These are phyloP conservation scores for Eryngium alpinum DNA, from an alignment of 140 eudicot species.

Conservation along the genomic window DNA sequence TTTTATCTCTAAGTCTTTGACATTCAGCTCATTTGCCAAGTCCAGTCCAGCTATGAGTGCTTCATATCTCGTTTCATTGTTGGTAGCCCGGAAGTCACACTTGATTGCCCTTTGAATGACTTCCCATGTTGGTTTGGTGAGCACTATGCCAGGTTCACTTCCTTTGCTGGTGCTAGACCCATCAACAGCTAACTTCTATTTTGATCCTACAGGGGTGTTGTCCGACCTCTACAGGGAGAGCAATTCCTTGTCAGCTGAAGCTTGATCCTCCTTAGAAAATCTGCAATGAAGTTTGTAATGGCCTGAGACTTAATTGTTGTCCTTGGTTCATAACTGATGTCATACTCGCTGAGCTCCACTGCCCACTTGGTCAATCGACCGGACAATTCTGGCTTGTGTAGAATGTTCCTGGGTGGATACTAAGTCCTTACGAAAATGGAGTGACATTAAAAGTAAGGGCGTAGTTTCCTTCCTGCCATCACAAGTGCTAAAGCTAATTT, in stretches of 20 bases:
- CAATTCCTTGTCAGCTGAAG: too few relatives aligned
- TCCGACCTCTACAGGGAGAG: too few relatives aligned
- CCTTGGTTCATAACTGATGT: too few relatives aligned
- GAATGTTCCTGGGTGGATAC: not conserved
- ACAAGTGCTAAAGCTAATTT: not conserved
- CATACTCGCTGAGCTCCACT: too few relatives aligned
- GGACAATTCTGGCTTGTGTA: not conserved
- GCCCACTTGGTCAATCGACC: not conserved
- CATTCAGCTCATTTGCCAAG: not conserved
- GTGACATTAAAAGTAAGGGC: not conserved
- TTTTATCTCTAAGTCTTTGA: not conserved
- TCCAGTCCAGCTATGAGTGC: not conserved
- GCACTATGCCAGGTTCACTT: not conserved
- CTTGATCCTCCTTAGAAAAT: too few relatives aligned
- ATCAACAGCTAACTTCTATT: too few relatives aligned
- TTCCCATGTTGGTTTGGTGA: not conserved
- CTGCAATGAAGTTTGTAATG: too few relatives aligned
- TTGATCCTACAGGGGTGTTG: too few relatives aligned
- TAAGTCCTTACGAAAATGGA: not conserved
- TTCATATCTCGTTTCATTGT: not conserved
- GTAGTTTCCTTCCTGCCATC: not conserved
- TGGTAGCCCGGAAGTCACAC: not conserved
- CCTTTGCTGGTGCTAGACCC: too few relatives aligned
- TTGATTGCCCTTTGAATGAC: not conserved
- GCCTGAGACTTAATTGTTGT: too few relatives aligned